Evolutionary conservation across 2,329 filamentous ascomycete species (phyloP), one percentile per base, ranked within the genome.

Genomic region (Nemania serpens): DNA sequence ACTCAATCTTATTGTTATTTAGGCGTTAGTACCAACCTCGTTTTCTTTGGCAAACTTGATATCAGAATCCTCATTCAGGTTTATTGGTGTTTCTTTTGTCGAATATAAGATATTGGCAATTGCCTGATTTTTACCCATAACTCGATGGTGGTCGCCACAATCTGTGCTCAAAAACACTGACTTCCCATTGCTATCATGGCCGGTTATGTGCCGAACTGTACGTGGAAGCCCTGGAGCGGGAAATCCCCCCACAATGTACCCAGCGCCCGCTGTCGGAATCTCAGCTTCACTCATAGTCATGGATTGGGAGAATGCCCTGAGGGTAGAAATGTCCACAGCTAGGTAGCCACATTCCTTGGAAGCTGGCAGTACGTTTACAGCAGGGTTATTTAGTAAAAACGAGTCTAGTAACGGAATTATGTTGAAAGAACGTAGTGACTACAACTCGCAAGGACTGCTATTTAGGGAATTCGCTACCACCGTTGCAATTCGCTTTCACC

Each of bases 101-200:
- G 69, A 70, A 58, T 70, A 71, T 15, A 73, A 5, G 25, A 71
- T 73, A 46, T 71, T 73, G 25, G 66, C 68, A 11, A 73, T 22
- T 3, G 70, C 72, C 18, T 64, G 59, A 15, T 67, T 52, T 2
- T 73, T 57, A 2, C 50, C 69, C 34, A 74, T 64, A 12, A 66
- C 45, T 3, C 61, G 59, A 34, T 45, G 63, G 58, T 75, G 73
- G 17, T 70, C 69, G 4, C 71, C 72, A 18, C 10, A 18, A 43
- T 73, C 72, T 2, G 69, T 65, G 13, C 13, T 15, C 2, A 74
- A 56, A 48, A 73, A 73, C 2, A 70, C 47, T 0, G 59, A 59
- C 45, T 73, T 65, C 12, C 72, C 71, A n/a, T 69, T 18, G 5
- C 20, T 39, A 22, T 63, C 65, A 25, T 69, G 56, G 2, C 62